A percentile compares a stretch with the other conserved stretches of the same genome.
Evolutionary conservation across 2,329 filamentous ascomycete species (phyloP).

Genomic region (Setomelanomma holmii): DNA sequence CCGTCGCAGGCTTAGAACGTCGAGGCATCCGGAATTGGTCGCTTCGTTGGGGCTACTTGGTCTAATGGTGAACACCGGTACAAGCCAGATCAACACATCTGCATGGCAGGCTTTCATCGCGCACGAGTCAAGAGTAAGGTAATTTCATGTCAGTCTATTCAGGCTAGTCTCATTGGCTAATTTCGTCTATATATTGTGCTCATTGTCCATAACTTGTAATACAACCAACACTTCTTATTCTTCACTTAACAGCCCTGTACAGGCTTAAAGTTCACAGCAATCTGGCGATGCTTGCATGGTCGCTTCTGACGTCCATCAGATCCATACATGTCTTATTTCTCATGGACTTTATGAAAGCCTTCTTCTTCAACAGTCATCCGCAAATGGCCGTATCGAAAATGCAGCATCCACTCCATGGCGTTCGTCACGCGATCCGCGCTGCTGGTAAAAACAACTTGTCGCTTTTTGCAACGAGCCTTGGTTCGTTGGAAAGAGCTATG

Average conservation of each 20-base stretch:
- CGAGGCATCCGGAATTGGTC: slow-evolving; percentile 10
- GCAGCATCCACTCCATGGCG: slow-evolving; percentile 8
- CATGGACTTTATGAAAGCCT: slow-evolving; percentile 11
- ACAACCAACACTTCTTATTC: too few species aligned
- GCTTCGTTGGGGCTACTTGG: slow-evolving; percentile 11
- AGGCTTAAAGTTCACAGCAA: too few species aligned
- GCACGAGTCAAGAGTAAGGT: slow-evolving; percentile 16
- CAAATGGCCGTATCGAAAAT: slow-evolving; percentile 17
- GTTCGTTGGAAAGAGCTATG: slow-evolving; percentile 24
- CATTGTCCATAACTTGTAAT: too few species aligned
- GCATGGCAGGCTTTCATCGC: slow-evolving; percentile 16
- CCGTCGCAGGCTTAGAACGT: slow-evolving; percentile 8
- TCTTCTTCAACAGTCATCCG: slow-evolving; percentile 18
- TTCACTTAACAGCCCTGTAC: too few species aligned
- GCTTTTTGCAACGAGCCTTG: slow-evolving; percentile 12
- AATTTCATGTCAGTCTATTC: not conserved
- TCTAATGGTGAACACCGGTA: not conserved
- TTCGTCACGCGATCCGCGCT: slow-evolving; percentile 8
- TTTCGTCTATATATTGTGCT: too few species aligned
- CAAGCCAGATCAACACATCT: not conserved
- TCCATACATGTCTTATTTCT: not conserved
- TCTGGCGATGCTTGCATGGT: too few species aligned
- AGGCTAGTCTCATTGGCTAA: too few species aligned
- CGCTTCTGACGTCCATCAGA: not conserved
- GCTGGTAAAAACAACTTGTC: slow-evolving; percentile 1